Conservation (phyloP, 352 stramenopile genomes). For the Aphanomyces euteiches region DNA sequence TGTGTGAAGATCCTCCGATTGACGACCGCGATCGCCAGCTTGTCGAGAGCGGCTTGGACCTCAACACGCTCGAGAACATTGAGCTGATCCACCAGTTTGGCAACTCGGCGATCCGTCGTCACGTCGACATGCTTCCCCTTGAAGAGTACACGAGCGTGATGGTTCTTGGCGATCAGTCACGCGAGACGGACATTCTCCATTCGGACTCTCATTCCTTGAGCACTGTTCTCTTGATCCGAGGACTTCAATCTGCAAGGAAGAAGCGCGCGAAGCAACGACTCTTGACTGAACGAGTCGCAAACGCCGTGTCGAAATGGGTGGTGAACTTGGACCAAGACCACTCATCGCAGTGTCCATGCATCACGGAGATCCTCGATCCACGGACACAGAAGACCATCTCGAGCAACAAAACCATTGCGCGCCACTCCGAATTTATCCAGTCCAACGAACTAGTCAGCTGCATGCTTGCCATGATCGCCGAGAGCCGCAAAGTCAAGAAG, state of each 20-base stretch:
- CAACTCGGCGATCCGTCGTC: conserved; percentile 74
- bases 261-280: not conserved
- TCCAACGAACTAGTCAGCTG: conserved; percentile 85
- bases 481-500: conserved; percentile 78
- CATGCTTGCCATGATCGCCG: conserved; percentile 84
- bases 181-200: conserved; percentile 76
- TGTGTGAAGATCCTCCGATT: conserved; percentile 61
- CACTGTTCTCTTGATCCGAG: conserved; percentile 77
- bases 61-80: conserved; percentile 52
- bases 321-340: not conserved
- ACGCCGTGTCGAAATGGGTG: conserved; percentile 14
- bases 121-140: conserved; percentile 64
- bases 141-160: conserved; percentile 78
- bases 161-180: conserved; percentile 72
- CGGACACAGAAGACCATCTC: conserved; percentile 80
- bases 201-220: conserved; percentile 85
- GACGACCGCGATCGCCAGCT: conserved; percentile 66
- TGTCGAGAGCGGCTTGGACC: conserved; percentile 52
- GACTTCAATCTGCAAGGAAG: conserved; percentile 45
- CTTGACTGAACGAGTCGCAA: conserved; percentile 4
- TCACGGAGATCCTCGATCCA: conserved; percentile 85
- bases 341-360: conserved; percentile 57
- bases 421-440: conserved; percentile 82
- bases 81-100: conserved; percentile 65
- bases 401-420: conserved; percentile 63